phyloP scores from a whole-genome alignment of 129 eudicot genomes.

The Arctium minus region DNA sequence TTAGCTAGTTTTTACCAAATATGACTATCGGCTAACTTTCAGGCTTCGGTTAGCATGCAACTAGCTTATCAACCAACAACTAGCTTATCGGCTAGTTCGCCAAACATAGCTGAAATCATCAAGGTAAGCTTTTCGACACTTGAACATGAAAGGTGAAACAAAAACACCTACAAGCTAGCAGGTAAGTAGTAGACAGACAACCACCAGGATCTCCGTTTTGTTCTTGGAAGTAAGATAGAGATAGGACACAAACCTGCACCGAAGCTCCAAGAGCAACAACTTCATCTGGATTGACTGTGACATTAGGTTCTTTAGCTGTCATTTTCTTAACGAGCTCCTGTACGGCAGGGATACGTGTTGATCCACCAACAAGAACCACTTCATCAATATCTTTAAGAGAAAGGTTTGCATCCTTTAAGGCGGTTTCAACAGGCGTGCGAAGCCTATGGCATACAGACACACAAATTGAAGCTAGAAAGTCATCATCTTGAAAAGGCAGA shows the following conservation, averaged over 20 bases:
- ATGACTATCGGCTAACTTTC: neutral
- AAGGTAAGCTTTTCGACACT: neutral
- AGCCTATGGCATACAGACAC: slow-evolving; percentile 42
- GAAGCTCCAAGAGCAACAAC: slow-evolving; percentile 98
- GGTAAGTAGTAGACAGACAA: neutral
- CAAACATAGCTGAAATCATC: neutral
- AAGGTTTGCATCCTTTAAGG: slow-evolving; percentile 76
- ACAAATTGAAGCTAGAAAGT: slow-evolving; percentile 16
- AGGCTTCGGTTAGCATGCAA: neutral
- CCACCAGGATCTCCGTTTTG: neutral
- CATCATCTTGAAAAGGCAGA: neutral
- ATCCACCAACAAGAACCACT: slow-evolving; percentile 89
- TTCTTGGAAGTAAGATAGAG: neutral
- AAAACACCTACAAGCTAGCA: too few relatives aligned
- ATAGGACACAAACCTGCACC: slow-evolving; percentile 53
- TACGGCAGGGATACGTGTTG: slow-evolving; percentile 89
- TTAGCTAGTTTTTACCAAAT: too few relatives aligned
- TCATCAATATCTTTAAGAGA: slow-evolving; percentile 73
- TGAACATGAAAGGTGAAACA: too few relatives aligned
- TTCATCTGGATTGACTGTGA: slow-evolving; percentile 86
- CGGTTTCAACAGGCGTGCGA: slow-evolving; percentile 66
- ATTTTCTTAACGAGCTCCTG: slow-evolving; percentile 78
- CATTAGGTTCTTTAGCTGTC: slow-evolving; percentile 84
- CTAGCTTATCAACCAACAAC: neutral
- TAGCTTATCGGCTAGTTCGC: neutral